Evolutionary conservation across 495 filamentous ascomycete genomes (phyloP).

Genomic region (Zalerion maritima): DNA sequence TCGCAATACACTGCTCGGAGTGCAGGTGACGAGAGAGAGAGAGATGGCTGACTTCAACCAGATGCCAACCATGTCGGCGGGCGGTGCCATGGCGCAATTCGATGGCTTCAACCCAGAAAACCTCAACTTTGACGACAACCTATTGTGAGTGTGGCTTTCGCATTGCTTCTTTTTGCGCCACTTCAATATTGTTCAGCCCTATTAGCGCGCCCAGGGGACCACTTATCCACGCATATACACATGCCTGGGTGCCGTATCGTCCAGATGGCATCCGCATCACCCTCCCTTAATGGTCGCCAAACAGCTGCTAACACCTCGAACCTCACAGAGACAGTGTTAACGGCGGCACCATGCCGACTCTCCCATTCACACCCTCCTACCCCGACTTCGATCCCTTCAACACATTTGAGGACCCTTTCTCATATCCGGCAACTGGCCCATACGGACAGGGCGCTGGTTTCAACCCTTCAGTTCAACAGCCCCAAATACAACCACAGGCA

Average conservation of each 20-base stretch:
- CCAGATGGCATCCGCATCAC: background rate
- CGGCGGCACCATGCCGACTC: constrained; percentile 24
- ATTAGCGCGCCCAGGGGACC: too few relatives aligned
- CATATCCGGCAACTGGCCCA: too few relatives aligned
- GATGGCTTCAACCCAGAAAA: constrained; percentile 25
- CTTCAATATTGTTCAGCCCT: too few relatives aligned
- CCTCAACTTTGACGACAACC: constrained; percentile 31
- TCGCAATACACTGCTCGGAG: constrained; percentile 2
- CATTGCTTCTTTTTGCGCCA: too few relatives aligned
- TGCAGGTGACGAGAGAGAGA: constrained; percentile 19
- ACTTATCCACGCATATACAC: background rate
- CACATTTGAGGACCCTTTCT: constrained; percentile 58
- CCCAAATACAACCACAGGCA: too few relatives aligned
- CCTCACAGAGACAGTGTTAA: constrained; percentile 25
- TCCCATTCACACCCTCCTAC: constrained; percentile 40
- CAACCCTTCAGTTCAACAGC: too few relatives aligned
- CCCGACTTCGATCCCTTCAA: constrained; percentile 37
- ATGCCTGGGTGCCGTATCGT: background rate
- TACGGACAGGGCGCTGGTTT: too few relatives aligned
- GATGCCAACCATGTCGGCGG: constrained; percentile 25
- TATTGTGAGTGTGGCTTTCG: constrained; percentile 24
- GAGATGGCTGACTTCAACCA: constrained; percentile 36
- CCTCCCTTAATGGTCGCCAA: constrained; percentile 1
- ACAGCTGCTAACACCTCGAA: constrained; percentile 4
- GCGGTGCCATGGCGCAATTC: constrained; percentile 26